Conservation (phyloP, 805 yeast genomes). For the Hanseniaspora meyeri region DNA sequence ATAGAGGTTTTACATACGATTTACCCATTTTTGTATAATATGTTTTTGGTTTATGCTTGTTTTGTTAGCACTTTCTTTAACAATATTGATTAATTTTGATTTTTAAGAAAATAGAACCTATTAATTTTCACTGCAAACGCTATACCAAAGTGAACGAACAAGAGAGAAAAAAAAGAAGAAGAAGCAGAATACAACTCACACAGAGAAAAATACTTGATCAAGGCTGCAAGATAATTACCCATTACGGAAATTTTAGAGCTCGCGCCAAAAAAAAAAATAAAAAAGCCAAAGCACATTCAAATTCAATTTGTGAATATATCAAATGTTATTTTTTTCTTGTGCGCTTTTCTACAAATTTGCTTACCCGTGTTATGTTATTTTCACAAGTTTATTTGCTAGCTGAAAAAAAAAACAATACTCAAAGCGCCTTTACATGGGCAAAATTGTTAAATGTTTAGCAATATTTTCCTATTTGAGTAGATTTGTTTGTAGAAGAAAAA, state of each 20-base stretch:
- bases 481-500: not conserved
- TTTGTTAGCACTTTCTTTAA: not conserved
- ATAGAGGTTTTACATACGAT: constrained; percentile 26
- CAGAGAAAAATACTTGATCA: not conserved
- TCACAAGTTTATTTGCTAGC: too few species aligned
- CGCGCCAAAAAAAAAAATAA: not conserved
- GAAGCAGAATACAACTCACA: not conserved
- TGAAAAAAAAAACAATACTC: too few species aligned
- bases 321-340: not conserved
- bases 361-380: too few species aligned
- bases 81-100: not conserved
- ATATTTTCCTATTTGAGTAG: not conserved
- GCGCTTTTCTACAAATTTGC: not conserved
- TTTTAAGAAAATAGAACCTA: not conserved
- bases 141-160: not conserved
- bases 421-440: too few species aligned
- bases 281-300: too few species aligned
- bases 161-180: not conserved
- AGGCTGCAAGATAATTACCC: not conserved
- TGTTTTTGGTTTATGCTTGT: constrained; percentile 15
- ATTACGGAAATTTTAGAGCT: not conserved
- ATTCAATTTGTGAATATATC: too few species aligned
- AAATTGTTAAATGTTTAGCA: too few species aligned
- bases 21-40: constrained; percentile 31
- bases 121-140: not conserved